Percentiles rank a stretch among this genome's conserved stretches.
These are phyloP conservation scores for Psilocybe tampanensis DNA, from an alignment of 768 basidiomycete species.

Conservation along the genomic window DNA sequence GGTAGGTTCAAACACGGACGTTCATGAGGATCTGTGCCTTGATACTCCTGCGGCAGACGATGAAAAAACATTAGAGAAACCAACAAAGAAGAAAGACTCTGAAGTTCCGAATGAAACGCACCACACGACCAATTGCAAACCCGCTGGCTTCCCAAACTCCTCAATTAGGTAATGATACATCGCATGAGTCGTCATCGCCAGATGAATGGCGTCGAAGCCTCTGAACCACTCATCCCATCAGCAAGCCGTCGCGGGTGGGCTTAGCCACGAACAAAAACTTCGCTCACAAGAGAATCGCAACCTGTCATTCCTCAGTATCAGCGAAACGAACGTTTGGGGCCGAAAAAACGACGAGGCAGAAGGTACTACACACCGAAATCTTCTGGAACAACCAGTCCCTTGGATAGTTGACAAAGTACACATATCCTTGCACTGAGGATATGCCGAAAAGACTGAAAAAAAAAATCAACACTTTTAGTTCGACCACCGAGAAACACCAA, in stretches of 20 bases:
- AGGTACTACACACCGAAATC: slow-evolving; percentile 24
- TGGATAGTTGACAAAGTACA: slow-evolving; percentile 35
- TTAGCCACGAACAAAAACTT: not conserved
- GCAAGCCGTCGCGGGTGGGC: not conserved
- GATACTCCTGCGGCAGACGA: slow-evolving; percentile 21
- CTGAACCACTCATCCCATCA: slow-evolving; percentile 16
- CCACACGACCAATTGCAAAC: slow-evolving; percentile 29
- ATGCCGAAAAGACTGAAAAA: slow-evolving; percentile 4
- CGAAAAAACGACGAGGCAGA: too few relatives aligned
- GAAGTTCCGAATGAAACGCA: slow-evolving; percentile 12
- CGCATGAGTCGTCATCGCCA: slow-evolving; percentile 31
- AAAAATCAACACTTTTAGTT: not conserved
- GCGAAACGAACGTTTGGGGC: too few relatives aligned
- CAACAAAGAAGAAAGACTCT: too few relatives aligned
- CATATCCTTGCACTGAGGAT: slow-evolving; percentile 29
- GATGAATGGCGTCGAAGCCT: slow-evolving; percentile 34
- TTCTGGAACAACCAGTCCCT: slow-evolving; percentile 35
- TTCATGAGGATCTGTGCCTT: slow-evolving; percentile 33
- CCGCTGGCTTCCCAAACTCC: slow-evolving; percentile 31
- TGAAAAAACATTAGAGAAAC: not conserved
- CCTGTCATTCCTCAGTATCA: not conserved
- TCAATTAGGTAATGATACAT: slow-evolving; percentile 36
- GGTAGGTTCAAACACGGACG: slow-evolving; percentile 24
- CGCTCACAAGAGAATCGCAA: slow-evolving; percentile 9
- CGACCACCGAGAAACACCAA: not conserved